A percentile compares a stretch with the other conserved stretches of the same genome.
Evolutionary conservation across 2,329 filamentous ascomycete species (phyloP).

Genomic region (Xylariomycetidae sp.): DNA sequence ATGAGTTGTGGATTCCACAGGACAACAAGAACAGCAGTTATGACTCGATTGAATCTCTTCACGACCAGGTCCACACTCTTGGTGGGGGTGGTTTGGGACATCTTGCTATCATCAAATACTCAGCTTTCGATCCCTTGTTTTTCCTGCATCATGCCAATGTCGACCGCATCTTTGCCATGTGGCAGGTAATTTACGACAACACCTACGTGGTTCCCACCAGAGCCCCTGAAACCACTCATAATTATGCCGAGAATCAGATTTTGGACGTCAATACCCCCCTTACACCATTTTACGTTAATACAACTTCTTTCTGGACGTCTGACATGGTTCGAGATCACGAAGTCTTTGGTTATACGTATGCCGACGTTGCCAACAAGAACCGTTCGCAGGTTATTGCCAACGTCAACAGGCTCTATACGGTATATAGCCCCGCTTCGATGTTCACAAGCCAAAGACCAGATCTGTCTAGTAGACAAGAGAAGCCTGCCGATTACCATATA

Average conservation of each 20-base stretch:
- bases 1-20: slow-evolving; percentile 54
- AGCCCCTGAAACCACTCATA: slow-evolving; percentile 57
- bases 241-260: slow-evolving; percentile 47
- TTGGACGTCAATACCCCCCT: slow-evolving; percentile 54
- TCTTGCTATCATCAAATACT: slow-evolving; percentile 66
- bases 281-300: slow-evolving; percentile 61
- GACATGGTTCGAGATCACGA: slow-evolving; percentile 53
- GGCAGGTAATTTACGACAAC: slow-evolving; percentile 68
- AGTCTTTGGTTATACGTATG: slow-evolving; percentile 70
- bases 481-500: background rate
- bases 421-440: slow-evolving; percentile 34
- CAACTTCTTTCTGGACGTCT: slow-evolving; percentile 65
- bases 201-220: slow-evolving; percentile 58
- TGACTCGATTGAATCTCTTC: slow-evolving; percentile 63
- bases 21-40: slow-evolving; percentile 42
- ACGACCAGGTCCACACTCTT: slow-evolving; percentile 58
- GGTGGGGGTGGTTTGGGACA: slow-evolving; percentile 51
- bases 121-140: slow-evolving; percentile 76
- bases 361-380: slow-evolving; percentile 51
- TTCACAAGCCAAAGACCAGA: slow-evolving; percentile 7
- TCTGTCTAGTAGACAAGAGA: background rate
- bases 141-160: slow-evolving; percentile 74
- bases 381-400: slow-evolving; percentile 39
- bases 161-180: slow-evolving; percentile 71
- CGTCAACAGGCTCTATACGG: slow-evolving; percentile 61